Evolutionary conservation across 805 yeast genomes (phyloP).

Genomic region (Metschnikowia lochheadii): DNA sequence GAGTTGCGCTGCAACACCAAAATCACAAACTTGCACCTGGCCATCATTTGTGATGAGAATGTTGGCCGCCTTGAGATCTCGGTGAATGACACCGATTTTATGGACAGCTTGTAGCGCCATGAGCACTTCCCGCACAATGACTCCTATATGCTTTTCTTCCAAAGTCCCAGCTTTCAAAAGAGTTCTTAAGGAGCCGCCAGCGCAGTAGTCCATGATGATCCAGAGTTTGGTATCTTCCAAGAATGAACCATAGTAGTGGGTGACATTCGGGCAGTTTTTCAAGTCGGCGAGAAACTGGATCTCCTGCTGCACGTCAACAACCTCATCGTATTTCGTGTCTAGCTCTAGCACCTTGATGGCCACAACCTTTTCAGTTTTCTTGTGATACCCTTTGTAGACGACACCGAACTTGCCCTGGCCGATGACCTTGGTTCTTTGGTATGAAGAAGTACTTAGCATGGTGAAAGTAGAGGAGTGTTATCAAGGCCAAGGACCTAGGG

Average conservation of each 20-base stretch:
- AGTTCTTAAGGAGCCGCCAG: slow-evolving; percentile 92
- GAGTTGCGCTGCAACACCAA: slow-evolving; percentile 96
- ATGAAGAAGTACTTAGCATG: slow-evolving; percentile 25
- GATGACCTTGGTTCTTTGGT: slow-evolving; percentile 81
- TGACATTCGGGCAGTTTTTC: slow-evolving; percentile 84
- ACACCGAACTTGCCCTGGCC: slow-evolving; percentile 97
- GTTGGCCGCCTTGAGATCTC: slow-evolving; percentile 96
- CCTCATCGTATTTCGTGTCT: slow-evolving; percentile 93
- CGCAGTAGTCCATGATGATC: slow-evolving; percentile 97
- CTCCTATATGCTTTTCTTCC: slow-evolving; percentile 78
- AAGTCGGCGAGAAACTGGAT: slow-evolving; percentile 79
- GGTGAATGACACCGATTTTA: slow-evolving; percentile 84
- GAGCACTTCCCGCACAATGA: slow-evolving; percentile 79
- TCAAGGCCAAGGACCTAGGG: neutral
- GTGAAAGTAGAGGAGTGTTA: neutral
- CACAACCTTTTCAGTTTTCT: slow-evolving; percentile 68
- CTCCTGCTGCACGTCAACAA: slow-evolving; percentile 90
- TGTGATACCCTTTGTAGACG: slow-evolving; percentile 81
- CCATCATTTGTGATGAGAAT: slow-evolving; percentile 88
- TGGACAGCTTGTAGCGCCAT: slow-evolving; percentile 80
- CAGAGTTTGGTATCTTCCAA: slow-evolving; percentile 86
- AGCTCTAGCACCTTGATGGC: slow-evolving; percentile 91
- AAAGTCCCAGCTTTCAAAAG: slow-evolving; percentile 80
- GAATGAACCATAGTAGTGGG: slow-evolving; percentile 87
- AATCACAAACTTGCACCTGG: slow-evolving; percentile 86